phyloP scores from a whole-genome alignment of 2,329 filamentous ascomycete genomes.

The Fusarium dlaminii region DNA sequence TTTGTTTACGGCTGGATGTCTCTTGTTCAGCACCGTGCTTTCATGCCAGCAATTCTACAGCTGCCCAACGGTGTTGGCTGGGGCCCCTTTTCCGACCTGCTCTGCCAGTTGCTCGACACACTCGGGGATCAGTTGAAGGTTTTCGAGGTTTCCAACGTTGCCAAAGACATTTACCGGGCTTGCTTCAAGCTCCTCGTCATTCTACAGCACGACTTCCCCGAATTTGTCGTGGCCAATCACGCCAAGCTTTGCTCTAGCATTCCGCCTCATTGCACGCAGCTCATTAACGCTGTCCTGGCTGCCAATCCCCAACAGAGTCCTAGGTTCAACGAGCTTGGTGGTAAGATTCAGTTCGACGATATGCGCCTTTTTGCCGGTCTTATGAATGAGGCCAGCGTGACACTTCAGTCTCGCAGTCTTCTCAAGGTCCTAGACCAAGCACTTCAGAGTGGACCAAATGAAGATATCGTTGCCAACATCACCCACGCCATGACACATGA shows the following conservation, averaged over 20 bases:
- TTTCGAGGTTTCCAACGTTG: slow-evolving; percentile 71
- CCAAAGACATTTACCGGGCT: slow-evolving; percentile 86
- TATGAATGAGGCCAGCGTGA: slow-evolving; percentile 68
- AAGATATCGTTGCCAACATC: slow-evolving; percentile 80
- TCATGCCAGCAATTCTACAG: slow-evolving; percentile 81
- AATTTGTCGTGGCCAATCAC: slow-evolving; percentile 90
- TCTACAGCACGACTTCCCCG: slow-evolving; percentile 92
- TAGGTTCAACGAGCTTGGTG: slow-evolving; percentile 74
- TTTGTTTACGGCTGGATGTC: slow-evolving; percentile 89
- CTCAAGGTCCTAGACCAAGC: slow-evolving; percentile 68
- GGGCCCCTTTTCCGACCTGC: slow-evolving; percentile 76
- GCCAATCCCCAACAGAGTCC: slow-evolving; percentile 77
- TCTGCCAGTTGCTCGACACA: slow-evolving; percentile 77
- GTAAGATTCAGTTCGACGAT: slow-evolving; percentile 81
- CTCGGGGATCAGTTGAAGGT: slow-evolving; percentile 83
- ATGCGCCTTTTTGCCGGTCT: slow-evolving; percentile 74
- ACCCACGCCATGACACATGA: slow-evolving; percentile 75
- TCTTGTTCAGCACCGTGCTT: slow-evolving; percentile 83
- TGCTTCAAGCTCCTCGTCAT: slow-evolving; percentile 84
- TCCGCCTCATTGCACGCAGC: slow-evolving; percentile 83
- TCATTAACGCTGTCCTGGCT: slow-evolving; percentile 87
- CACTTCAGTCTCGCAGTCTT: slow-evolving; percentile 64
- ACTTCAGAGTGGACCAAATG: slow-evolving; percentile 69
- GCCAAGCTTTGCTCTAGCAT: slow-evolving; percentile 83
- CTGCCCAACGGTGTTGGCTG: slow-evolving; percentile 77